phyloP scores from a whole-genome alignment of 2,329 filamentous ascomycete species.

The Capronia americana region DNA sequence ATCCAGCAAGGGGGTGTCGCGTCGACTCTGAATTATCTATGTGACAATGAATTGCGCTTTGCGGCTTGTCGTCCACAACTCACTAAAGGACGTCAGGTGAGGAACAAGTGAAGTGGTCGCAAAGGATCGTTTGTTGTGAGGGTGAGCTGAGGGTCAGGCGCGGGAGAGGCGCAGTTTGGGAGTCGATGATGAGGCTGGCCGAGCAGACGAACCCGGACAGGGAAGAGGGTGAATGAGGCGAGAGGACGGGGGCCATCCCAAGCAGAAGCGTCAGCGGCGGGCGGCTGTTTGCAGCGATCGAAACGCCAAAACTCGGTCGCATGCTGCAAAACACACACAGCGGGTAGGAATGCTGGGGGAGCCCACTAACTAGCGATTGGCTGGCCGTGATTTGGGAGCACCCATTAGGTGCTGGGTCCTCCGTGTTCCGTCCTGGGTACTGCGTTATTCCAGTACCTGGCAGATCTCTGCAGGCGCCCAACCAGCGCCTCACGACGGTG shows the following conservation, averaged over 20 bases:
- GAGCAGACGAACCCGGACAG: constrained; percentile 9
- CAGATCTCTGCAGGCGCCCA: constrained; percentile 12
- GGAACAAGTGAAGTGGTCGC: constrained; percentile 1
- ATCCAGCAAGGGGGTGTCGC: background rate
- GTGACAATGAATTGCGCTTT: background rate
- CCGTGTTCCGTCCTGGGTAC: too few relatives aligned
- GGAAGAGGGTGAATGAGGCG: constrained; percentile 6
- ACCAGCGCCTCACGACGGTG: background rate
- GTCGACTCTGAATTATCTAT: background rate
- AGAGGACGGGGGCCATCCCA: constrained; percentile 8
- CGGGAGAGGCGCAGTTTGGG: constrained; percentile 12
- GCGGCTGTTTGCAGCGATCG: constrained; percentile 17
- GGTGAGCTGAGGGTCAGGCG: constrained; percentile 20
- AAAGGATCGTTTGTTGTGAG: constrained; percentile 3
- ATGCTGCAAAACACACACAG: background rate
- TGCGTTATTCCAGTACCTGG: background rate
- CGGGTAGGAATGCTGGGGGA: background rate
- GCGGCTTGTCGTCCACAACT: background rate
- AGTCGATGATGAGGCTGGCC: constrained; percentile 29
- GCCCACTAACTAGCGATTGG: background rate
- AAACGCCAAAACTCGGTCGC: background rate
- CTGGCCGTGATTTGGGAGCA: background rate
- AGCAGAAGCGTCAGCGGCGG: constrained; percentile 6
- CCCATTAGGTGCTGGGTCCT: background rate
- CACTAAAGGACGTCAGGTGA: background rate